Evolutionary conservation across 345 rosid genomes (phyloP), one percentile per base, ranked within the genome.

Genomic region (Erucastrum elatum): DNA sequence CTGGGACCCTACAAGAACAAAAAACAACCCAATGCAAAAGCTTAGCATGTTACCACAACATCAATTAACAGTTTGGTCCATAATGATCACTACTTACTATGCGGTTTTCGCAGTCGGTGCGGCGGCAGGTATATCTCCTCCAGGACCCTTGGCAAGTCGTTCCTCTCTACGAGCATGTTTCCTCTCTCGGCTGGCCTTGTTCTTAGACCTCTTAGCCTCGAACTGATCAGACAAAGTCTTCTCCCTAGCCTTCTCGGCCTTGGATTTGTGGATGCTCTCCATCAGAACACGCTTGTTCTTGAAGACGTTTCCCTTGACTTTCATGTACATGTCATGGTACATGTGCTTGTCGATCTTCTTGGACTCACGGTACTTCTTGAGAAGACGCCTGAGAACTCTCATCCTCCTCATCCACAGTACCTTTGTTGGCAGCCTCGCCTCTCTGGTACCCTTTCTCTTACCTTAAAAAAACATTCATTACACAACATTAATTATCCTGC

Each of bases 291-390:
- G 85, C 87, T 94, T 94, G 88, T 94, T 94, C 88, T 94, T 94
- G 55, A 86, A 94, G 8, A 93, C 98, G 60, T 94, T 94, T 79
- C 98, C 98, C 85, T 94, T 94, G 46, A 91, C 97, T 80, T 82
- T 91, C 99, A 94, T 93, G 94, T 93, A 94, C 99, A 94, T 94
- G 82, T 93, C 98, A 17, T 94, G 99, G 82, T 94, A 94, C 98
- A 94, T 94, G 73, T 94, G 99, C 78, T 80, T 94, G 85, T 94
- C 99, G 82, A 94, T 93, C 90, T 94, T 94, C 88, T 93, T 93
- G 0, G 96, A 44, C 74, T 94, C 99, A 9, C 98, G 68, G 66
- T 94, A 94, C 81, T 94, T 94, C 65, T 93, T 87, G 30, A 94
- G 89, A 30, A 94, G 81, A 69, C 99, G 97, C 80, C 99, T 91